Percentiles rank a stretch among this genome's conserved stretches.
phyloP scores from a whole-genome alignment of 345 rosid genomes.

The Populus deltoides region DNA sequence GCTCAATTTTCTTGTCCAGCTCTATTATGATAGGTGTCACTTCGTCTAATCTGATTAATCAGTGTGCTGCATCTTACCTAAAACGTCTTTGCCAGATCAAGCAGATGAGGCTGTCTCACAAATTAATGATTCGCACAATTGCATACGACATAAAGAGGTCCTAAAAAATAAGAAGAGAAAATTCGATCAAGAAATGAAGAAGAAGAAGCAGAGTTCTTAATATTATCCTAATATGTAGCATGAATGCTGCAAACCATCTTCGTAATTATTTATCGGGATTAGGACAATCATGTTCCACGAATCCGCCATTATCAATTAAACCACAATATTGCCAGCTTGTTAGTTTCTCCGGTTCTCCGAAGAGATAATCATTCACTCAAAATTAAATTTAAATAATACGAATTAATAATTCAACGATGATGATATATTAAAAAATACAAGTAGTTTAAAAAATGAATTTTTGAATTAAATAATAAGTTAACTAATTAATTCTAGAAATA shows the following conservation, averaged over 20 bases:
- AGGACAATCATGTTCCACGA: not conserved
- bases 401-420: not conserved
- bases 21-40: not conserved
- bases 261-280: not conserved
- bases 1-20: not conserved
- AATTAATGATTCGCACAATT: not conserved
- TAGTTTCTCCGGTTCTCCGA: not conserved
- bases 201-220: not conserved
- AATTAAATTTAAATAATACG: not conserved
- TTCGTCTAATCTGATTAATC: not conserved
- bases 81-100: not conserved
- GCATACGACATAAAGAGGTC: not conserved
- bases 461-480: too few species aligned
- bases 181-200: not conserved
- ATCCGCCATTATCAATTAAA: not conserved
- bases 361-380: constrained; percentile 10
- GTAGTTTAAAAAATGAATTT: too few species aligned
- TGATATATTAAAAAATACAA: too few species aligned
- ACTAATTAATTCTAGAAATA: too few species aligned
- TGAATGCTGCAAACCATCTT: not conserved
- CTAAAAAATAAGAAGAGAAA: not conserved
- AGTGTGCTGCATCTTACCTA: not conserved
- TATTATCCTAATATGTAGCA: not conserved
- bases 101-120: not conserved
- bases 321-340: constrained; percentile 1